Evolutionary conservation across 2,329 filamentous ascomycete species (phyloP), one percentile per base, ranked within the genome.

Genomic region (Pseudocercospora fuligena): DNA sequence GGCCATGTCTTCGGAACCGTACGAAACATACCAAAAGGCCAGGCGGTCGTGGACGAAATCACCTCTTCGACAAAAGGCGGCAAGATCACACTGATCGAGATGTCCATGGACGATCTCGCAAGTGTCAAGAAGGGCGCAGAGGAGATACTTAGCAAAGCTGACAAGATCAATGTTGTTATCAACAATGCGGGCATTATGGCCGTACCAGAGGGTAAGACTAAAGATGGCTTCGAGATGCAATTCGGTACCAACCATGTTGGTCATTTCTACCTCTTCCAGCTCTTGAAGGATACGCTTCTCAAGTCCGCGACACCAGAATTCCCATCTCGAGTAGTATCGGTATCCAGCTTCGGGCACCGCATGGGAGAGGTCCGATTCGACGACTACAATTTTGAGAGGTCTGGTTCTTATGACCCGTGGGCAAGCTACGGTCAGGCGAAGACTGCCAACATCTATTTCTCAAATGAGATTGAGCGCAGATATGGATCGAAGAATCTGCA

Each of bases 251-350:
- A 66, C 25, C 82, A 82, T 66, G 75, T 88, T 1, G 80, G 77
- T 3, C 84, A 87, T 67, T 88, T 87, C 75, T 79, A 87, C 0
- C 78, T 88, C 11, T 83, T 85, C 65, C 78, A 84, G 21, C 79
- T 86, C 1, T 76, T 88, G 23, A 82, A 82, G 21, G 6, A 83
- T 0, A 72, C 79, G 0, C 73, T 87, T 11, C 73, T 86, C 0
- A 69, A 76, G 0, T 78, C 78, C 3, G 70, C 78, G 0, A 81
- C 79, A 0, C 73, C 80, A 0, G 69, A 73, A 0, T 84, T 82
- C 60, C 72, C 79, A 3, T 85, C 83, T 0, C 79, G 85, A 1
- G 81, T 87, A 2, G 78, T 87, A 36, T 74, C 77, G 0, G 71
- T 86, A 0, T 78, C 82, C 0, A 83, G 81, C 1, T 70, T 77